Percentiles rank a stretch among this genome's conserved stretches.
Conservation (phyloP, 345 rosid species). For the Aquilaria yunnanensis region DNA sequence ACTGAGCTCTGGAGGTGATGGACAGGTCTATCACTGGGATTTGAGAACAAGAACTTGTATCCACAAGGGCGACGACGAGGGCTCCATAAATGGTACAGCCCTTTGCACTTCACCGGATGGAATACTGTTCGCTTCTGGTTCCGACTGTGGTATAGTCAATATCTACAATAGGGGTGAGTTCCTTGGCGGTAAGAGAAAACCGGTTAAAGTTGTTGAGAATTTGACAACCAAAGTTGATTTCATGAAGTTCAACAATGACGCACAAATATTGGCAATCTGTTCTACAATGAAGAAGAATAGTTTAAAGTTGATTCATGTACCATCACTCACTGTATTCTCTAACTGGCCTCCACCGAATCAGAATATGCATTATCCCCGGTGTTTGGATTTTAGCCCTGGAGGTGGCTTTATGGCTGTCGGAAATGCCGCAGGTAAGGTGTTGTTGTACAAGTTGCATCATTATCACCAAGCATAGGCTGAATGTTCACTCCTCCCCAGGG, state of each 20-base stretch:
- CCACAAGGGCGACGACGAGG: slow-evolving; percentile 81
- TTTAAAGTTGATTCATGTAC: slow-evolving; percentile 68
- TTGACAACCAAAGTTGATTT: slow-evolving; percentile 72
- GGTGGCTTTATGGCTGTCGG: slow-evolving; percentile 94
- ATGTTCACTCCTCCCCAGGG: background rate
- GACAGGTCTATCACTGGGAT: slow-evolving; percentile 90
- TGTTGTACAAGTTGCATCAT: slow-evolving; percentile 82
- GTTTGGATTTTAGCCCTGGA: slow-evolving; percentile 91
- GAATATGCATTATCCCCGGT: slow-evolving; percentile 56
- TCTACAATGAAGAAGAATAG: slow-evolving; percentile 73
- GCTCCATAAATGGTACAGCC: slow-evolving; percentile 69
- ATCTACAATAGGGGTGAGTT: slow-evolving; percentile 73
- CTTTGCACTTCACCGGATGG: slow-evolving; percentile 58
- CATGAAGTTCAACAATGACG: slow-evolving; percentile 75
- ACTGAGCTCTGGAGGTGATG: slow-evolving; percentile 87
- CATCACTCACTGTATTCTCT: slow-evolving; percentile 62
- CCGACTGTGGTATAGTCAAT: slow-evolving; percentile 83
- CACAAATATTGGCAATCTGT: slow-evolving; percentile 78
- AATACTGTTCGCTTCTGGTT: slow-evolving; percentile 73
- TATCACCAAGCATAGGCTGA: slow-evolving; percentile 56
- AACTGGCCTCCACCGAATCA: slow-evolving; percentile 73
- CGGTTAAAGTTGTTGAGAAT: slow-evolving; percentile 71
- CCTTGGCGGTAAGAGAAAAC: slow-evolving; percentile 77
- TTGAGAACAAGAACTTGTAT: slow-evolving; percentile 75
- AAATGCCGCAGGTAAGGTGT: slow-evolving; percentile 76